Base-by-base conservation (phyloP, 176 grass and related monocot genomes). In the Aegilops tauschii region DNA sequence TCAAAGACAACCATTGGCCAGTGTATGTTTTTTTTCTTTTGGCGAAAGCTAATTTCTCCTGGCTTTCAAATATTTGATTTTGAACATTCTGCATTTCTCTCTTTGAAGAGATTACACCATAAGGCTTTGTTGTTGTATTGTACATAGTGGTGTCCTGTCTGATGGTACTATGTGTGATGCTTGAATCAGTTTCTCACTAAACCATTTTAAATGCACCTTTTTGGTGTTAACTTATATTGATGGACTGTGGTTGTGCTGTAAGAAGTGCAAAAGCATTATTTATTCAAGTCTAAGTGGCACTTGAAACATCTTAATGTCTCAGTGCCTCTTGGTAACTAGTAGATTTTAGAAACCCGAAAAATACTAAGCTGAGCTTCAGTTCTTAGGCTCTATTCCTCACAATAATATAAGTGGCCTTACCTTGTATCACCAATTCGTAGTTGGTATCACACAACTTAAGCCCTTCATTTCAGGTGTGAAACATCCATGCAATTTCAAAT, bases 1-100 rank as follows among this genome's bases (percentile, higher is more conserved):
- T 95, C 96, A 87, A 98, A 98, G 61, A 95, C 91, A 68, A 98
- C 88, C 23, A 95, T 98, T 89, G 96, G 96, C 27, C 96, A 98
- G 79, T 98, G 96, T 98, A 95, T 77, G 88, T 69, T 8, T 85
- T 8, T 18, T 49, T 73, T 61, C 34, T 64, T 8, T 58, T 86
- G 69, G 25, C 23, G 23, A 25, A 25, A 25, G 23, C 18, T 65
- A 66, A 66, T 34, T 6, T 59, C 6, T 50, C 47, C 54, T 29
- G 3, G 70, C 68, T 84, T 45, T 49, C 29, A 75, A 74, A 67
- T 85, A 69, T 79, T 42, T 83, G 1, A 12, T 79, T 61, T 61
- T 85, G 14, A 82, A 30, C 76, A 70, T 69, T 77, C 16, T 52
- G 21, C 39, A 70, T 59, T 77, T 31, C 23, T 37, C 39, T 50